Evolutionary conservation across 345 rosid genomes (phyloP), one percentile per base, ranked within the genome.

Genomic region (Citrus medica): DNA sequence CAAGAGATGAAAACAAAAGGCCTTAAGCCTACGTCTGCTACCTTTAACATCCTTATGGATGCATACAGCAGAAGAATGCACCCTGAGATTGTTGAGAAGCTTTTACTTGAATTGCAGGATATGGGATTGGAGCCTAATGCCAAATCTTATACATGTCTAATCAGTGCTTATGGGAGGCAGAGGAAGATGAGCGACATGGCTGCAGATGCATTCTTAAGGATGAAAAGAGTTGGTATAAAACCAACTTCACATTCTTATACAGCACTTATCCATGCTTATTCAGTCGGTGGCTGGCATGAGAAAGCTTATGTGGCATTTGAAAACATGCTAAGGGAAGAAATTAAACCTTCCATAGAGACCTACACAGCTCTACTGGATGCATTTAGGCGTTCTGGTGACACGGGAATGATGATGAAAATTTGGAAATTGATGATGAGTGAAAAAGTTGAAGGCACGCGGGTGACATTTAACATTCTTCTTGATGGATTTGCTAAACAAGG

Each of bases 401-500:
- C 88, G 0, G 84, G 83, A 72, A 86, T 82, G 76, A 82, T 95
- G 64, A 87, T 83, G 92, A 86, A 82, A 72, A 83, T 93, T 64
- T 95, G 98, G 98, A 93, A 95, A 85, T 73, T 88, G 83, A 93
- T 93, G 94, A 75, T 80, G 46, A 79, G 84, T 7, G 89, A 89
- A 56, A 93, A 82, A 69, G 71, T 95, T 17, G 82, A 82, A 80
- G 95, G 94, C 78, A 92, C 98, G 5, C 79, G 85, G 66, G 91
- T 93, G 71, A 93, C 98, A 2, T 93, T 92, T 78, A 95, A 93
- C 85, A 91, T 82, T 78, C 86, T 95, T 75, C 88, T 95, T 30
- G 98, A 95, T 79, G 97, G 97, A 32, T 93, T 95, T 77, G 95
- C 98, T 35, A 95, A 93, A 81, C 97, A 93, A 86, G 98, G 98